These are phyloP conservation scores for Alternaria conjuncta DNA, from an alignment of 2,329 filamentous ascomycete genomes.

Conservation along the genomic window DNA sequence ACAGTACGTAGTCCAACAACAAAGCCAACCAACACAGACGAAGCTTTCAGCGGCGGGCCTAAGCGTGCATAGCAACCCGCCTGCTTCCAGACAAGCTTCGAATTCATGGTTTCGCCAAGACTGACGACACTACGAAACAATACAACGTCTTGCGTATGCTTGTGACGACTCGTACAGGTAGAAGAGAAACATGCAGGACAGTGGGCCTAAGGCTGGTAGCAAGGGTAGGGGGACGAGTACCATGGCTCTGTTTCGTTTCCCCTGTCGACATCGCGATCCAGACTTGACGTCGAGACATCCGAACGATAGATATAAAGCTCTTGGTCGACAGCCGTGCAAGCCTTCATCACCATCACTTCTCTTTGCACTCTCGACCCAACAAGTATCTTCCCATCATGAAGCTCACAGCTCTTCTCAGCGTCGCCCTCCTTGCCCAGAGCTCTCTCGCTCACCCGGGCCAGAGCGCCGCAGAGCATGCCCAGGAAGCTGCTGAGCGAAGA, in stretches of 20 bases:
- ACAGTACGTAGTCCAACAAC: not conserved
- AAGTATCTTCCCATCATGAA: slow-evolving; percentile 24
- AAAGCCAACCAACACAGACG: not conserved
- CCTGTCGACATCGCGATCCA: not conserved
- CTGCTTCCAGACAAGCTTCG: not conserved
- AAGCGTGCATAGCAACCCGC: not conserved
- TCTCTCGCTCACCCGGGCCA: slow-evolving; percentile 50
- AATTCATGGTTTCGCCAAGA: slow-evolving; percentile 4
- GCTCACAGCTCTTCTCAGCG: slow-evolving; percentile 31
- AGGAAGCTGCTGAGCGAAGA: slow-evolving; percentile 45
- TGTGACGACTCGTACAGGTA: slow-evolving; percentile 12
- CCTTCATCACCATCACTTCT: not conserved
- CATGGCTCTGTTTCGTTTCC: not conserved
- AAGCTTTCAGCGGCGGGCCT: not conserved
- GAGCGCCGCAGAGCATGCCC: slow-evolving; percentile 37
- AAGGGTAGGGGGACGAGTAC: not conserved
- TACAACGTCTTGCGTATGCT: slow-evolving; percentile 16
- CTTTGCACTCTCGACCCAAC: not conserved
- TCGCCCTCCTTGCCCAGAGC: slow-evolving; percentile 35
- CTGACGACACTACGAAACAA: not conserved
- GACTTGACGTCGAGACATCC: too few relatives aligned
- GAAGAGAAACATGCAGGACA: not conserved
- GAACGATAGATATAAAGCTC: slow-evolving; percentile 1
- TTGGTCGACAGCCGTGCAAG: not conserved
- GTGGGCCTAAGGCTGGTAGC: not conserved